Evolutionary conservation across 768 basidiomycete genomes (phyloP).

Genomic region (Phlebiopsis flavidoalba): DNA sequence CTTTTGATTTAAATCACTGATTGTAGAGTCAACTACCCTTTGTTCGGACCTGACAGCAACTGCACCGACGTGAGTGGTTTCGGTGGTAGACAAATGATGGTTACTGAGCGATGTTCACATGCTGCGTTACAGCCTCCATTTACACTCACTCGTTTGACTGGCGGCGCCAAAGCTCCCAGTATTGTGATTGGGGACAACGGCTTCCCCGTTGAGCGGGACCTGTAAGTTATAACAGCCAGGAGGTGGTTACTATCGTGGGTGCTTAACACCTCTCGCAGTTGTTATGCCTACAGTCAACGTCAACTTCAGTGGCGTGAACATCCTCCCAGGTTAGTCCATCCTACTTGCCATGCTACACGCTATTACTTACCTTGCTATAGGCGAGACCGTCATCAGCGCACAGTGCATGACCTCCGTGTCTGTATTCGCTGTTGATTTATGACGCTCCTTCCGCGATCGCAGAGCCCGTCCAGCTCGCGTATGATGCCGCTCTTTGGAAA

Average conservation of each 20-base stretch:
- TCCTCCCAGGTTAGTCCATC: slow-evolving; percentile 19
- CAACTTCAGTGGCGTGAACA: slow-evolving; percentile 18
- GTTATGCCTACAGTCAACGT: slow-evolving; percentile 21
- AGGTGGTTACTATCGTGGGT: background rate
- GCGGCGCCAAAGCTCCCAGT: slow-evolving; percentile 21
- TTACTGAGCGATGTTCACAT: background rate
- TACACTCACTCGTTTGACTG: slow-evolving; percentile 25
- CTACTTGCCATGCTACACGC: background rate
- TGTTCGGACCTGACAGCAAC: slow-evolving; percentile 20
- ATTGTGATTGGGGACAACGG: slow-evolving; percentile 21
- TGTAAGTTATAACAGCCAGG: slow-evolving; percentile 14
- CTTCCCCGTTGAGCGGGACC: slow-evolving; percentile 18
- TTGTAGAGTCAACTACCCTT: slow-evolving; percentile 21
- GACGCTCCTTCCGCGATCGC: slow-evolving; percentile 24
- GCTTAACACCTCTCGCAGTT: slow-evolving; percentile 1
- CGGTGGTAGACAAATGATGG: background rate
- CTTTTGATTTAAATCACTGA: background rate
- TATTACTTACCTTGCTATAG: slow-evolving; percentile 2
- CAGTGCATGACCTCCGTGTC: slow-evolving; percentile 24
- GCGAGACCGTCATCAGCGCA: slow-evolving; percentile 23
- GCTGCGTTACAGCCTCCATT: slow-evolving; percentile 21
- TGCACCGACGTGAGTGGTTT: slow-evolving; percentile 18
- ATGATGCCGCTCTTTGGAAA: slow-evolving; percentile 16
- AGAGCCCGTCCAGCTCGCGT: slow-evolving; percentile 16
- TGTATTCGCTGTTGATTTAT: slow-evolving; percentile 26